Evolutionary conservation across 768 basidiomycete species (phyloP).

Genomic region (Serendipita sp.): DNA sequence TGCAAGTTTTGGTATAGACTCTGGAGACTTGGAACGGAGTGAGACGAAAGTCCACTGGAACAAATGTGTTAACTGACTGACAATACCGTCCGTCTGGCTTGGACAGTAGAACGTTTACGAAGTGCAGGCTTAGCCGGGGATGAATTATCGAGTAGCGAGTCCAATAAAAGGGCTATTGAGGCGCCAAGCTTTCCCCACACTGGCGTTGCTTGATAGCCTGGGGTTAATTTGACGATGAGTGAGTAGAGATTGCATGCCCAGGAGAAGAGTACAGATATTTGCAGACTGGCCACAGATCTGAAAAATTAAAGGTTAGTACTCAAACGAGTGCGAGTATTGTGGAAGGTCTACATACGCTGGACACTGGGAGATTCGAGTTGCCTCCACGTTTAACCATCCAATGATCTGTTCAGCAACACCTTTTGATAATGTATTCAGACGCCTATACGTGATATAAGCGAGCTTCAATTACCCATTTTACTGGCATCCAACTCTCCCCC

Average conservation of each 20-base stretch:
- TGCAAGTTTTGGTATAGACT: constrained; percentile 29
- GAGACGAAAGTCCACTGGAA: neutral
- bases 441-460: constrained; percentile 14
- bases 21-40: constrained; percentile 19
- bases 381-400: constrained; percentile 61
- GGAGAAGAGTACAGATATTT: constrained; percentile 50
- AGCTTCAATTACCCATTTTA: constrained; percentile 27
- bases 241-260: constrained; percentile 55
- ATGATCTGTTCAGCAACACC: constrained; percentile 37
- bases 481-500: constrained; percentile 26
- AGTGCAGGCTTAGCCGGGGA: constrained; percentile 40
- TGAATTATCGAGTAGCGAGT: constrained; percentile 38
- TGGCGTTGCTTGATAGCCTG: constrained; percentile 29
- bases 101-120: constrained; percentile 42
- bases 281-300: constrained; percentile 38
- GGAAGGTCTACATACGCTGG: neutral
- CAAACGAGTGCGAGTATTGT: neutral
- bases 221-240: constrained; percentile 29
- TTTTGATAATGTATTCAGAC: neutral
- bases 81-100: constrained; percentile 49
- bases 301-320: constrained; percentile 11
- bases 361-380: constrained; percentile 37
- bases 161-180: constrained; percentile 44
- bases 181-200: constrained; percentile 37
- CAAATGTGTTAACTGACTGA: constrained; percentile 25